Base-by-base conservation (phyloP, 2,329 filamentous ascomycete genomes). In the Ustilaginoidea virens region DNA sequence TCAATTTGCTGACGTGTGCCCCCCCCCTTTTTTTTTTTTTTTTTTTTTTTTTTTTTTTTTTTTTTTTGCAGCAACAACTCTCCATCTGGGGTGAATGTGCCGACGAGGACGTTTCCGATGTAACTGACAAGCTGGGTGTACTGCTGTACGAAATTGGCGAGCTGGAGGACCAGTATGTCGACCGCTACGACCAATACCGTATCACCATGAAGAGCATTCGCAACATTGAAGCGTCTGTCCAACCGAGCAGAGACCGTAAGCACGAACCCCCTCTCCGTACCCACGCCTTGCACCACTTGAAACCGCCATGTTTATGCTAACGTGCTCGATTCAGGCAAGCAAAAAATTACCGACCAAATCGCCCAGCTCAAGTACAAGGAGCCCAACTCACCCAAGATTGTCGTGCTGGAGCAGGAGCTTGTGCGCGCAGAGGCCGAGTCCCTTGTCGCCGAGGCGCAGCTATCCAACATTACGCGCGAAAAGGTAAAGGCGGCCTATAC, bases 281-380 rank as follows among this genome's bases (percentile, higher is more conserved):
- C n/a, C n/a, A n/a, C 17, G 7, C 2, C 10, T 16, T 12, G 19
- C 27, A 17, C 22, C 11, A 4, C 6, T 16, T 7, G 14, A 15
- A 11, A 15, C n/a, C n/a, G n/a, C n/a, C n/a, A n/a, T n/a, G n/a
- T n/a, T n/a, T n/a, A n/a, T n/a, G n/a, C n/a, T n/a, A n/a, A n/a
- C n/a, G n/a, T n/a, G n/a, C n/a, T 10, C 16, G n/a, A 12, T 12
- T 32, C 42, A 92, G 82, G 83, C 57, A 98, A 98, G 66, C 87
- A 96, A 57, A 98, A 96, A 63, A 96, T 98, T 49, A 93, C 83
- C 46, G 90, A 98, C 53, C 83, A 96, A 53, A 98, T 98, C 45
- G 87, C 90, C 28, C 87, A 96, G 56, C 72, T 98, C 46, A 98
- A 98, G 60, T 98, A 96, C 74, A 98, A 98, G 66, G 90, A 98